Base-by-base conservation (phyloP, 2,329 filamentous ascomycete genomes). In the Ophiostoma ulmi region DNA sequence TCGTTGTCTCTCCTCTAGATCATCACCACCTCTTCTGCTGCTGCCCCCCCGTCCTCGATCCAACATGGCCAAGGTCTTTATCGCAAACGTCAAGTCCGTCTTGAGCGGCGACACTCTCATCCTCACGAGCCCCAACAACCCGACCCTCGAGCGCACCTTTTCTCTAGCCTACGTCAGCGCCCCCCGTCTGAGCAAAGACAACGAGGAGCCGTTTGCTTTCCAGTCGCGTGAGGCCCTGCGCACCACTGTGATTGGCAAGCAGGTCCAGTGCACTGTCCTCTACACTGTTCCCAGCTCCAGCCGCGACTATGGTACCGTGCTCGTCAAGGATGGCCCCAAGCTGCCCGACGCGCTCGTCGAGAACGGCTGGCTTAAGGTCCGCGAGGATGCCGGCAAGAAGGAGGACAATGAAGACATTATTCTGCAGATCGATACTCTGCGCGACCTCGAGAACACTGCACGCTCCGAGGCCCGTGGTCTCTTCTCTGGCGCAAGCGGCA, bases 211-310 rank as follows among this genome's bases (percentile, higher is more conserved):
- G 52, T 96, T 91, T 78, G 93, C 92, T 72, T 99, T 97, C 81
- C 91, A 95, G 81, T 97, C 95, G 72, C 92, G 95, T 78, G 95
- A 99, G 81, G 95, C 91, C 79, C 87, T 99, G 73, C 91, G 95
- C 77, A 89, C 90, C 75, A 84, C 94, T 69, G 86, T 90, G 58
- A 91, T 98, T 71, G 94, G 94, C 78, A 97, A 97, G 80, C 86
- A 90, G 38, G 85, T 99, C 73, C 89, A 94, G 76, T 97, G 94
- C 84, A 88, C 88, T 72, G 85, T 97, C 63, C 85, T 94, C 69
- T 98, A 99, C 82, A 92, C 90, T 72, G 91, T 98, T 72, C 93
- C 94, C 20, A 91, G 89, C 70, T 91, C 88, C 63, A 90, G 92
- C 74, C 90, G 93, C 75, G 94, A 99, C 78, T 99, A 97, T 78